These are phyloP conservation scores for Mentha longifolia DNA, from an alignment of 257 asterid species.

Conservation along the genomic window DNA sequence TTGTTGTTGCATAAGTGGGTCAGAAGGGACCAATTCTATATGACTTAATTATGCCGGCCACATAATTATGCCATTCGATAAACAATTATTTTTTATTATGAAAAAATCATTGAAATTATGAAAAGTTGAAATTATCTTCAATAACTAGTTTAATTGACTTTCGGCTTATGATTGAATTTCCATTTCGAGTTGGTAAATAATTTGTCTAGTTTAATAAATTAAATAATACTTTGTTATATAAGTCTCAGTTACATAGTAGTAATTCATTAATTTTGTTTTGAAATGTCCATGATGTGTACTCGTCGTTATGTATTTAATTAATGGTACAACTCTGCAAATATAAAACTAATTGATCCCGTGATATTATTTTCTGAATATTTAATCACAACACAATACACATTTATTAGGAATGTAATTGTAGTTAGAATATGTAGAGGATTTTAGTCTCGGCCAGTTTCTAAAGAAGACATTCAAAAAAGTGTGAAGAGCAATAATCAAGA, in stretches of 20 bases:
- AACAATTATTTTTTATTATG: not conserved
- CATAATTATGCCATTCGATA: conserved; percentile 21
- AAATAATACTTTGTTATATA: not conserved
- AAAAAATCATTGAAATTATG: conserved; percentile 9
- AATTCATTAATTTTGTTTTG: not conserved
- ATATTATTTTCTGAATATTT: no score
- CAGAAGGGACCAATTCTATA: conserved; percentile 20
- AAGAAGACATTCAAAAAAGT: no score
- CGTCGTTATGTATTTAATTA: no score
- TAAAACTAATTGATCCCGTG: no score
- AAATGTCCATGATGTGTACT: not conserved
- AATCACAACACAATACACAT: no score
- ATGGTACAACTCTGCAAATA: no score
- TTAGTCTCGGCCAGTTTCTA: no score
- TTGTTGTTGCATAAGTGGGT: conserved; percentile 23
- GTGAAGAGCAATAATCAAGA: no score
- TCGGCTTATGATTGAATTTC: conserved; percentile 10
- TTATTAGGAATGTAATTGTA: no score
- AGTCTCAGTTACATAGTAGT: not conserved
- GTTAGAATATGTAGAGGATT: no score
- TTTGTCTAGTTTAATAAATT: not conserved
- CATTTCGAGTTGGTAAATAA: not conserved
- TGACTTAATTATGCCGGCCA: conserved; percentile 32
- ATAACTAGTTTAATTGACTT: conserved; percentile 4
- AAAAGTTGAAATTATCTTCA: conserved; percentile 11